A percentile compares a stretch with the other conserved stretches of the same genome.
phyloP scores from a whole-genome alignment of 345 rosid genomes.

The Gossypium rotundifolium region DNA sequence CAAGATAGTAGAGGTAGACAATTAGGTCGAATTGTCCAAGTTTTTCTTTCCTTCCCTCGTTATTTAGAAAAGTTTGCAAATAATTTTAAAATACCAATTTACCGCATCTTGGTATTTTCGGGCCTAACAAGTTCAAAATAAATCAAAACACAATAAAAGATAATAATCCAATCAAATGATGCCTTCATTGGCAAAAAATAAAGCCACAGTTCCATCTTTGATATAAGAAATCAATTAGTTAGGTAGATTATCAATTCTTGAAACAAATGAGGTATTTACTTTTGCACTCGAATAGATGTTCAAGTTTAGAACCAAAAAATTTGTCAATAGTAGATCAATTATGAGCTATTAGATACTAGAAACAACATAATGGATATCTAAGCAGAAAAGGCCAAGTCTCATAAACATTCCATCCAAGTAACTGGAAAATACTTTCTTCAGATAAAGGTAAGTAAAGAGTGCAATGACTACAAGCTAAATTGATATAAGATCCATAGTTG shows the following conservation, averaged over 20 bases:
- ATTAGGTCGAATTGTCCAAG: no score
- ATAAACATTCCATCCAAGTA: not conserved
- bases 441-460: not conserved
- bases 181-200: not conserved
- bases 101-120: no score
- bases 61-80: no score
- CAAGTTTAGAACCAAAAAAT: not conserved
- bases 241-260: not conserved
- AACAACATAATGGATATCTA: conserved; percentile 1
- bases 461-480: not conserved
- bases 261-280: not conserved
- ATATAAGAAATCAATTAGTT: not conserved
- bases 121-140: no score
- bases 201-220: not conserved
- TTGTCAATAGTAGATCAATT: not conserved
- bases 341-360: not conserved
- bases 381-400: not conserved
- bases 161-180: not conserved
- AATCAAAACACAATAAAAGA: no score
- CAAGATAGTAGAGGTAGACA: no score
- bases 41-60: no score
- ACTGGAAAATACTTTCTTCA: not conserved
- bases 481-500: conserved; percentile 1
- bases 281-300: not conserved
- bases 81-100: no score